These are phyloP conservation scores for Cymbidium sinense DNA, from an alignment of 106 monocot genomes.

Conservation along the genomic window DNA sequence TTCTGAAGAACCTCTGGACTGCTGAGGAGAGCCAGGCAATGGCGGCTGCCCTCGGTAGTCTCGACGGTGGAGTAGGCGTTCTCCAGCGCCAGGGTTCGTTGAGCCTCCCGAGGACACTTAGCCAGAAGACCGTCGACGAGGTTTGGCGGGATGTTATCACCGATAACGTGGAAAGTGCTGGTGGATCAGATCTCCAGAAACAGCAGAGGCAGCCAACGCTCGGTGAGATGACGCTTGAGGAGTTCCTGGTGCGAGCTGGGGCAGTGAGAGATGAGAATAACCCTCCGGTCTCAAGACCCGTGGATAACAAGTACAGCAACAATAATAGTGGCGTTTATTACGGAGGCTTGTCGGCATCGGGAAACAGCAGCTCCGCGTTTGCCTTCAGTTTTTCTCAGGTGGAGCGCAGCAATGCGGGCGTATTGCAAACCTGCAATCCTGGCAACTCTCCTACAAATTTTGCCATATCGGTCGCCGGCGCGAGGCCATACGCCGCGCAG, in stretches of 20 bases:
- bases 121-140: conserved; percentile 79
- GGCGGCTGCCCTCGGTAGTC: conserved; percentile 9
- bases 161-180: conserved; percentile 1
- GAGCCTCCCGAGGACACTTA: conserved; percentile 35
- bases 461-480: background rate
- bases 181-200: conserved; percentile 4
- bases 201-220: conserved; percentile 41
- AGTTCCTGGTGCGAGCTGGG: conserved; percentile 65
- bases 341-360: conserved; percentile 15
- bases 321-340: conserved; percentile 6
- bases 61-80: background rate
- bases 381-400: conserved; percentile 7
- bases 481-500: conserved; percentile 1
- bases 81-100: conserved; percentile 40
- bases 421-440: background rate
- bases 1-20: conserved; percentile 58
- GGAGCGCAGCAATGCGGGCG: background rate
- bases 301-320: background rate
- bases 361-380: background rate
- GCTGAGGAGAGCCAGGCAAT: conserved; percentile 59
- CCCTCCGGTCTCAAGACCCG: background rate
- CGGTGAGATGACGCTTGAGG: conserved; percentile 77
- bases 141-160: conserved; percentile 61
- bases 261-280: conserved; percentile 47
- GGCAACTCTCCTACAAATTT: conserved; percentile 9